These are phyloP conservation scores for Wolfiporia cocos DNA, from an alignment of 1,284 basidiomycete species.

Conservation along the genomic window DNA sequence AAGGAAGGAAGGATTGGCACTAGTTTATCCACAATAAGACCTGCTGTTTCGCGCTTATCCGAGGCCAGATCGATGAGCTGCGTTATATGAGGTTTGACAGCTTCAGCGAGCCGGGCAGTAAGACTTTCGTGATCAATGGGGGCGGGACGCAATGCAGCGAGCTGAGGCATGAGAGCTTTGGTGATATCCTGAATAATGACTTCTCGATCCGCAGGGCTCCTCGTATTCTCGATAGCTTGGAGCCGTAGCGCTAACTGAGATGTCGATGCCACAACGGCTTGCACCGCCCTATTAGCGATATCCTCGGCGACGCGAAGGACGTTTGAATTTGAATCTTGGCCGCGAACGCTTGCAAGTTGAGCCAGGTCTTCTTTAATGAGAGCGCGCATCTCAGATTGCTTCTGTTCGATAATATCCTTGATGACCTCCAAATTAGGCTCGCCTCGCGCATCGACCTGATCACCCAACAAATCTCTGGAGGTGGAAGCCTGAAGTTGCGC, in stretches of 20 bases:
- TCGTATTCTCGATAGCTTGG: constrained; percentile 41
- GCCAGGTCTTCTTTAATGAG: constrained; percentile 55
- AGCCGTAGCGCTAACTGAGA: constrained; percentile 56
- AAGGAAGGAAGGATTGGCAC: constrained; percentile 55
- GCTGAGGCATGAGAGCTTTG: constrained; percentile 51
- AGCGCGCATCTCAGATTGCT: constrained; percentile 52
- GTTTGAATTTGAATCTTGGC: constrained; percentile 14
- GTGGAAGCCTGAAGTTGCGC: constrained; percentile 61
- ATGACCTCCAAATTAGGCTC: constrained; percentile 75
- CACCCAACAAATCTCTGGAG: constrained; percentile 51
- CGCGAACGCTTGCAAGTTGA: constrained; percentile 31
- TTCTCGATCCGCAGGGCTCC: constrained; percentile 43
- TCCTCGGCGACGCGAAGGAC: constrained; percentile 43
- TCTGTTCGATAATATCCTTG: constrained; percentile 61
- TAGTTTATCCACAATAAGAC: constrained; percentile 70
- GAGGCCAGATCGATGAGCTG: constrained; percentile 82
- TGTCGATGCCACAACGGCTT: constrained; percentile 53
- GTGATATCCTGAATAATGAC: constrained; percentile 54
- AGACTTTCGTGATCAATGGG: constrained; percentile 72
- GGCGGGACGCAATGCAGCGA: constrained; percentile 53
- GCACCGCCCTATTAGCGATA: constrained; percentile 46
- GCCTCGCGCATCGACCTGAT: constrained; percentile 62
- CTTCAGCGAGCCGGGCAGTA: constrained; percentile 67
- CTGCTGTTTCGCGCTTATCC: constrained; percentile 79
- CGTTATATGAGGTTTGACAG: constrained; percentile 80